These are phyloP conservation scores for Helotiales sp. DNA, from an alignment of 2,329 filamentous ascomycete species.

Conservation along the genomic window DNA sequence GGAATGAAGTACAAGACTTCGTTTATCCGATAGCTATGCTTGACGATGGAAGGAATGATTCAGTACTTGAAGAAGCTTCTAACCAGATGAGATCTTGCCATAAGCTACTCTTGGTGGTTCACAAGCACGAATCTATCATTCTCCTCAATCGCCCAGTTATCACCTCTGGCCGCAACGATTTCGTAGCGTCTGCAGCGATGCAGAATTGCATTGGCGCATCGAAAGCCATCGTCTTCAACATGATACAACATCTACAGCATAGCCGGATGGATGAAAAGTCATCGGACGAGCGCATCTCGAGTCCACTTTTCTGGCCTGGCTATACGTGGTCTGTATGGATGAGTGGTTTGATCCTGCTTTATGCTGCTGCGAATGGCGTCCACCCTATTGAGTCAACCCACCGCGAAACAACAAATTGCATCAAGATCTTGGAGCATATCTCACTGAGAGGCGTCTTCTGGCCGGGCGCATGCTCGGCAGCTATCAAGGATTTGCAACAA, in stretches of 20 bases:
- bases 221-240: constrained; percentile 40
- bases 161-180: constrained; percentile 40
- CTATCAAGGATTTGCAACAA: constrained; percentile 35
- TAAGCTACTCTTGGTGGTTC: constrained; percentile 38
- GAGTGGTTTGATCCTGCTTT: constrained; percentile 38
- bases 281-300: constrained; percentile 18
- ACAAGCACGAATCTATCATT: constrained; percentile 47
- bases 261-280: not conserved
- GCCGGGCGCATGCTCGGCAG: constrained; percentile 41
- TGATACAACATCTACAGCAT: constrained; percentile 29
- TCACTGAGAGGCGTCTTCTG: constrained; percentile 38
- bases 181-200: constrained; percentile 43
- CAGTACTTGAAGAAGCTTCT: not conserved
- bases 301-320: constrained; percentile 44
- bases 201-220: constrained; percentile 48
- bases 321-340: constrained; percentile 51
- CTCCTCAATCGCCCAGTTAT: constrained; percentile 46
- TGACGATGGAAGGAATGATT: not conserved
- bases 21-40: constrained; percentile 35
- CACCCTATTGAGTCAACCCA: constrained; percentile 13
- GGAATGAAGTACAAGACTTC: constrained; percentile 47
- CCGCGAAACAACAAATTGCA: constrained; percentile 24
- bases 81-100: constrained; percentile 35
- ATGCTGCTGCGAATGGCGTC: constrained; percentile 43
- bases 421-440: constrained; percentile 37